Evolutionary conservation across 148 eudicot genomes (phyloP).

Genomic region (Persicaria tinctoria): DNA sequence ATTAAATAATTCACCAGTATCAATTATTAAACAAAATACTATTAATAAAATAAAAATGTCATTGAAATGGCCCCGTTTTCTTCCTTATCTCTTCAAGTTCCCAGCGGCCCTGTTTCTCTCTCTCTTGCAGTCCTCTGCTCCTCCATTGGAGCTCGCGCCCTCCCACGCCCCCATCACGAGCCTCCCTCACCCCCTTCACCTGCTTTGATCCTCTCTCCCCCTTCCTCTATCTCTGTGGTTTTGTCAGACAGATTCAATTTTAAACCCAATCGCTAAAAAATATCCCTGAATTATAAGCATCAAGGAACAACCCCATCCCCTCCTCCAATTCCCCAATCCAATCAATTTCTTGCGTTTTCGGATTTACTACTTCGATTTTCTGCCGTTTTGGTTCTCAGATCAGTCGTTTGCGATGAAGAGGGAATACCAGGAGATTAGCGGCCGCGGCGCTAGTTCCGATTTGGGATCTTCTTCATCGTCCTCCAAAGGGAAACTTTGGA

Average conservation of each 20-base stretch:
- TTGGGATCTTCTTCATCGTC: background rate
- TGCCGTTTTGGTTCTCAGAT: background rate
- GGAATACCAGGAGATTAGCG: slow-evolving; percentile 25
- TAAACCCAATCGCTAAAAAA: background rate
- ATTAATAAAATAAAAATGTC: background rate
- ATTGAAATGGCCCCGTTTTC: slow-evolving; percentile 9
- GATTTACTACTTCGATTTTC: background rate
- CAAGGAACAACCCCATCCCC: background rate
- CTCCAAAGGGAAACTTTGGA: slow-evolving; percentile 37
- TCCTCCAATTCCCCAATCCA: background rate
- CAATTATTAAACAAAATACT: background rate
- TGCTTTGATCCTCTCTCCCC: background rate
- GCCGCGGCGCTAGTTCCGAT: background rate
- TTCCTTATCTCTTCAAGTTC: slow-evolving; percentile 3
- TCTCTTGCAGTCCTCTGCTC: slow-evolving; percentile 17
- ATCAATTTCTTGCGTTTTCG: background rate
- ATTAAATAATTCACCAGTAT: too few relatives aligned
- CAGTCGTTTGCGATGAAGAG: slow-evolving; percentile 26
- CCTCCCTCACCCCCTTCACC: slow-evolving; percentile 12
- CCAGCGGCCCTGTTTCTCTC: slow-evolving; percentile 10
- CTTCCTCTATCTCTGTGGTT: background rate
- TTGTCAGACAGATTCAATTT: background rate
- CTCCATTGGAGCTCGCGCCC: slow-evolving; percentile 47
- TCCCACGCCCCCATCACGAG: slow-evolving; percentile 26
- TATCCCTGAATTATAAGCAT: background rate